phyloP scores from a whole-genome alignment of 2,329 filamentous ascomycete genomes.

The Talaromyces piceae region DNA sequence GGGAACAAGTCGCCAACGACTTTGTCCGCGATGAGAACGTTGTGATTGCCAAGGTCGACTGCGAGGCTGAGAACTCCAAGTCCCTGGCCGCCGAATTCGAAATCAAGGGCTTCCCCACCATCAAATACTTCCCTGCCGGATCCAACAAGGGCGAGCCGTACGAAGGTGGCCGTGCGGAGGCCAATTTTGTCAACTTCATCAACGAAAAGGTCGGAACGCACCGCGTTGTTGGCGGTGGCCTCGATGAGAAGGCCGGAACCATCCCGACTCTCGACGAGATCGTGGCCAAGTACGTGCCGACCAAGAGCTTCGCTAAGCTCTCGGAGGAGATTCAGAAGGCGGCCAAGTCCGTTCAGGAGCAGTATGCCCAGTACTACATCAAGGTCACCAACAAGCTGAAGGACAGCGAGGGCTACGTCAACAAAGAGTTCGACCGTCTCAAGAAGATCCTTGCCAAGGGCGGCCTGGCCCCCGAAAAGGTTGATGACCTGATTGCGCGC shows the following conservation, averaged over 20 bases:
- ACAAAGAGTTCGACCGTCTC: constrained; percentile 78
- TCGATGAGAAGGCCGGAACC: constrained; percentile 73
- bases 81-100: constrained; percentile 66
- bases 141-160: constrained; percentile 66
- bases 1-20: constrained; percentile 78
- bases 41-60: constrained; percentile 89
- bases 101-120: constrained; percentile 84
- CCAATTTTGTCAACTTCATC: constrained; percentile 68
- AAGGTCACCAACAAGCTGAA: constrained; percentile 80
- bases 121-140: constrained; percentile 93
- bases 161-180: constrained; percentile 67
- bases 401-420: constrained; percentile 67
- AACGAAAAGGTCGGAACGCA: constrained; percentile 86
- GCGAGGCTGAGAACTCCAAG: constrained; percentile 81
- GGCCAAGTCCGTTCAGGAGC: constrained; percentile 60
- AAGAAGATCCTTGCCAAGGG: constrained; percentile 78
- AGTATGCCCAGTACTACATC: constrained; percentile 90
- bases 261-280: constrained; percentile 70
- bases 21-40: constrained; percentile 72
- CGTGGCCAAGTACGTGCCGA: constrained; percentile 59
- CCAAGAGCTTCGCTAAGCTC: constrained; percentile 59
- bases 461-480: constrained; percentile 73
- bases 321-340: constrained; percentile 65
- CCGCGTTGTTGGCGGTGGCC: constrained; percentile 70
- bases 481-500: constrained; percentile 79